phyloP scores from a whole-genome alignment of 768 basidiomycete genomes.

The Lactarius evosmus region DNA sequence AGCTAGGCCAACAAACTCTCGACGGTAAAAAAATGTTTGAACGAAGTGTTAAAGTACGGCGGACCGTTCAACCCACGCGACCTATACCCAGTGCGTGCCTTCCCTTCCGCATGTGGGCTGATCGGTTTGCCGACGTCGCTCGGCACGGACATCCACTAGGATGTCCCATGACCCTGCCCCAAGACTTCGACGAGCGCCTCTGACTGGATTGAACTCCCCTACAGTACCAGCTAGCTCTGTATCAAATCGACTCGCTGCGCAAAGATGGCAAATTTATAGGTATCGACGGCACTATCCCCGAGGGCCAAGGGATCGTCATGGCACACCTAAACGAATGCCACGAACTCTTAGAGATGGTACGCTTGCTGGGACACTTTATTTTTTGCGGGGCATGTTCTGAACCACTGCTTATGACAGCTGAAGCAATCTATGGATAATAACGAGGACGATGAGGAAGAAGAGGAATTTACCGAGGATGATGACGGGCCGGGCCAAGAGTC shows the following conservation, averaged over 20 bases:
- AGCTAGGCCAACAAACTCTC: conserved; percentile 90
- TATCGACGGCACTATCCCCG: conserved; percentile 83
- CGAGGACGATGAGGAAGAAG: conserved; percentile 32
- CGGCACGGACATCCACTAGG: conserved; percentile 11
- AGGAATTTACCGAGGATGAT: conserved; percentile 29
- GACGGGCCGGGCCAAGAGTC: conserved; percentile 26
- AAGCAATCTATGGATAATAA: conserved; percentile 75
- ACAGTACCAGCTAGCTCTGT: conserved; percentile 89
- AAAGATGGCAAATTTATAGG: conserved; percentile 93
- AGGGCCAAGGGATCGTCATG: conserved; percentile 95
- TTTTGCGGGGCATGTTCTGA: background rate
- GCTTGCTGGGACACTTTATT: conserved; percentile 26
- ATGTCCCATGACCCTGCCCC: conserved; percentile 2
- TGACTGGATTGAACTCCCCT: conserved; percentile 14
- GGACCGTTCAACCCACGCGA: conserved; percentile 91
- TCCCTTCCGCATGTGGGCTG: background rate
- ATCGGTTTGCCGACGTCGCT: background rate
- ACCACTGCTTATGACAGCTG: conserved; percentile 43
- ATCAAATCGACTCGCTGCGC: conserved; percentile 92
- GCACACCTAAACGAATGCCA: conserved; percentile 96
- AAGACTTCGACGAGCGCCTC: background rate
- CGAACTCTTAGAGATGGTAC: conserved; percentile 90
- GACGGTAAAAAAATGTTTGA: conserved; percentile 94
- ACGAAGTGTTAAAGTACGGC: conserved; percentile 93
- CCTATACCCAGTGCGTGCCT: conserved; percentile 76